Evolutionary conservation across 1,139 yeast species (phyloP), one percentile per base, ranked within the genome.

Genomic region (Suhomyces bokatorum): DNA sequence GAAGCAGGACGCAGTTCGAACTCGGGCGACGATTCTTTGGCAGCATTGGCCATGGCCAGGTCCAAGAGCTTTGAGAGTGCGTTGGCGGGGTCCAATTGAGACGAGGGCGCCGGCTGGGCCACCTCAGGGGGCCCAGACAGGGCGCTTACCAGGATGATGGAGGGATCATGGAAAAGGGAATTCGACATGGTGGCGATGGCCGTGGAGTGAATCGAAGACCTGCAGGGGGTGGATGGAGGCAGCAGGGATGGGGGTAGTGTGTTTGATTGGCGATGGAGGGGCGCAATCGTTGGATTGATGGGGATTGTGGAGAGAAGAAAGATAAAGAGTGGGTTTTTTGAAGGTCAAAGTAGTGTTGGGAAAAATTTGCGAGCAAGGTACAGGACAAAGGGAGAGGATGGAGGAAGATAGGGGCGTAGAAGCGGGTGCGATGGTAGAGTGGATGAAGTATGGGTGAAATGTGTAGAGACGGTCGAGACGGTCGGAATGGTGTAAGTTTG

Each of bases 21-120:
- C 34, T 70, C 78, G 2, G 78, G 77, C 4, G 77, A 70, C 11
- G 69, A 55, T 46, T 75, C 80, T 47, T 69, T 71, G 36, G 79
- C 79, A 10, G 80, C 80, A 35, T 76, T 73, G 27, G 78, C 77
- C 44, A 64, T 62, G 37, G 67, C 66, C 13, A 63, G 58, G 49
- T 63, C 66, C 39, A 73, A 61, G 35, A 73, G 59, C 50, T 67
- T 69, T n/a, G 77, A 67, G 39, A 73, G 66, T 3, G 71, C 77
- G 52, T 63, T 69, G 13, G 70, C 62, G 4, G 75, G 68, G 30
- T 62, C 69, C 28, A 63, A 49, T 33, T 51, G 48, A 9, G 45
- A 22, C 31, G 38, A 8, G 14, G 46, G 38, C 26, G 45, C 33
- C 16, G 45, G 42, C 31, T 10, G 40, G n/a, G 24, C 41, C 20